These are phyloP conservation scores for Acanthochlamys bracteata DNA, from an alignment of 106 monocot species.

Conservation along the genomic window DNA sequence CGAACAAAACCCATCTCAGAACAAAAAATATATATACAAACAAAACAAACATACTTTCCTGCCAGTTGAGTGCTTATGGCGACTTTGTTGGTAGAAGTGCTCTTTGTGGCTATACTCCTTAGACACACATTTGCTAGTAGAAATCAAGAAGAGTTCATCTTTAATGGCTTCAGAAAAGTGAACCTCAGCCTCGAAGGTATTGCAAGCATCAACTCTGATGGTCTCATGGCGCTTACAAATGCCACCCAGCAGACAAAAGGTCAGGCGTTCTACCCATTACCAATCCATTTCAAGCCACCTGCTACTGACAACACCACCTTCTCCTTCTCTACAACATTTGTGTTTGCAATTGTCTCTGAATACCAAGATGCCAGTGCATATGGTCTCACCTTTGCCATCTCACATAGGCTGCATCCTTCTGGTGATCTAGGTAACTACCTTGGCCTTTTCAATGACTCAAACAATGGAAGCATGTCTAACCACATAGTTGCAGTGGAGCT, in stretches of 20 bases:
- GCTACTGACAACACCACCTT: not conserved
- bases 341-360: slow-evolving; percentile 7
- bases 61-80: not conserved
- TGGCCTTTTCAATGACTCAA: slow-evolving; percentile 5
- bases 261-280: slow-evolving; percentile 1
- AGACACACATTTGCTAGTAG: not conserved
- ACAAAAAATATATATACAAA: too few species aligned
- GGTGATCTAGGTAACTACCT: not conserved
- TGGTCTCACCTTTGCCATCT: slow-evolving; percentile 3
- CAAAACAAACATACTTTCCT: too few species aligned
- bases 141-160: not conserved
- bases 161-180: not conserved
- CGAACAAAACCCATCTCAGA: too few species aligned
- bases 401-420: not conserved
- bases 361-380: not conserved
- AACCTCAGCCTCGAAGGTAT: not conserved
- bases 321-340: slow-evolving; percentile 2
- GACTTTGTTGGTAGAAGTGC: not conserved
- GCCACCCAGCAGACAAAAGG: slow-evolving; percentile 1
- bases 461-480: slow-evolving; percentile 2
- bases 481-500: slow-evolving; percentile 7
- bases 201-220: not conserved
- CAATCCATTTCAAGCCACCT: not conserved
- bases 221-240: slow-evolving; percentile 4
- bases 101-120: not conserved